Evolutionary conservation across 768 basidiomycete species (phyloP), one percentile per base, ranked within the genome.

Genomic region (Termitomyces sp.): DNA sequence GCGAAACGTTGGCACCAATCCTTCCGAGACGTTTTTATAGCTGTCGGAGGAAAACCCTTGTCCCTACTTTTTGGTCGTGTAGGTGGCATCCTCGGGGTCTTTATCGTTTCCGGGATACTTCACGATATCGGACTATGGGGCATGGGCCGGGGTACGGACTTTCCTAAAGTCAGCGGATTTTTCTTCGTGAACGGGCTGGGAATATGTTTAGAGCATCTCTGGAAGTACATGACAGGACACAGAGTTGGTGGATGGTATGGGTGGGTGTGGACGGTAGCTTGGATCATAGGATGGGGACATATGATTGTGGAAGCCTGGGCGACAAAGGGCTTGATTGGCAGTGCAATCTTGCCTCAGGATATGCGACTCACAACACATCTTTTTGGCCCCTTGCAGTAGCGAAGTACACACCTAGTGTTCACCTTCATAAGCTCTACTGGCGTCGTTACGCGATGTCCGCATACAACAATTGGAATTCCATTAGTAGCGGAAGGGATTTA

Each of bases 1-100:
- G 74, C 79, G 4, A 67, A 60, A 55, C 71, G 79, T n/a, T 90
- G 89, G 88, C 88, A 90, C 62, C 87, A 88, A 63, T 58, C 83
- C 5, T 86, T 88, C 64, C 79, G 87, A 10, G 79, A 84, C 44
- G 64, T 69, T 37, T 88, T 89, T 63, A 69, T 86, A 42, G 69
- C 67, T 13, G 59, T 83, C n/a, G 87, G 86, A 13, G 72, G 72
- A 10, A 72, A 71, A 33, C 82, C 82, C 0, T 51, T 82, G 27
- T 66, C 67, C 27, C 64, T 63, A 53, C 59, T 82, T 5, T 63
- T 82, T 27, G 86, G 87, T 24, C 77, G 78, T 20, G 55, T 65
- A 2, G 84, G 83, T 5, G 69, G 67, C 4, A 71, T 88, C 8
- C 56, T 89, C 2, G 86, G 85, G 7, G 80, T 79, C 4, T 90